Evolutionary conservation across 2,329 filamentous ascomycete species (phyloP), one percentile per base, ranked within the genome.

Genomic region (Nigrospora osmanthi): DNA sequence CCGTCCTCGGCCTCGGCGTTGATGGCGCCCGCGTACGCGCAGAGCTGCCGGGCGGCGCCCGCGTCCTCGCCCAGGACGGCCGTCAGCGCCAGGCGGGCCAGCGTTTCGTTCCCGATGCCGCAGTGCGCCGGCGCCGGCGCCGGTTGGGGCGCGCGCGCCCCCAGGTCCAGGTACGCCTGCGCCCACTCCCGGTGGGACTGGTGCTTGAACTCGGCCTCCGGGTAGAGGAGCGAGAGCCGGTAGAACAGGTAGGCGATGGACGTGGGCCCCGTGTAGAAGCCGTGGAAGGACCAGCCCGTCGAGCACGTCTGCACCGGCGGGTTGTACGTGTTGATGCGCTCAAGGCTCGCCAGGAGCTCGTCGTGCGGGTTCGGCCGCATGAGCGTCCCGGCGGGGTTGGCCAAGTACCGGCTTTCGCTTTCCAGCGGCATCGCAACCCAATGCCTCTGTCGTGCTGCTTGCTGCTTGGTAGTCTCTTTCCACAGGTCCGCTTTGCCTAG

Each of bases 171-270:
- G 51, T 80, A 80, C 23, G 57, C 59, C 45, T 62, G 51, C 0
- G 73, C 69, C 72, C 73, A 79, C 43, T 70, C 63, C 1, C 58
- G 45, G 3, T 72, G 58, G 1, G 60, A 56, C 46, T 72, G 67
- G 2, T 65, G 65, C 31, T 62, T 58, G 46, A 79, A 60, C 11
- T 58, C 50, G 2, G 78, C 49, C 34, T 69, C 56, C 0, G 75
- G 72, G 19, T 72, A 65, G 3, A 58, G 48, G 3, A 58, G 56
- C 6, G 71, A 73, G 3, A 79, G 61, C 10, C 65, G 64, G 17
- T 75, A 68, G 57, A 81, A 76, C 11, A 81, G 63, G 49, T 76
- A 76, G 5, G 75, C 72, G n/a, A 78, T 61, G 13, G 73, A 73
- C 2, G 75, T 79, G 14, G 75, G 76, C 1, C 76, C 78, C 2